Base-by-base conservation (phyloP, 371 early-diverging fungal genomes). In the Batkoa obscura region DNA sequence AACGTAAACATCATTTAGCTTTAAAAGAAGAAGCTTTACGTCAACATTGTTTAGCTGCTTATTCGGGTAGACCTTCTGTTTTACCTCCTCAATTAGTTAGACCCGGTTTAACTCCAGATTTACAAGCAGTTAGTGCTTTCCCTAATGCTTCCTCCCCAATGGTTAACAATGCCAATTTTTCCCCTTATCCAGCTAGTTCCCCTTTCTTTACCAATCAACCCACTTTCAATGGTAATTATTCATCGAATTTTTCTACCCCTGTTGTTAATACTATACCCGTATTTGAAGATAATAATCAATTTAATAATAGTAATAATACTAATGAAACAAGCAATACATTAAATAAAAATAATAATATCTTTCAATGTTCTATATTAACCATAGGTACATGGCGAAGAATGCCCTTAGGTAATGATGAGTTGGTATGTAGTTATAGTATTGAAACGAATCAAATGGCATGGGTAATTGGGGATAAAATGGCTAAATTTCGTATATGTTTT, bases 381-480 rank as follows among this genome's bases (percentile, higher is more conserved):
- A 75, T 86, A 31, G 84, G 84, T 35, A 72, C 75, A 4, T 86
- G 86, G 86, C 80, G 81, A 54, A 71, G 86, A 36, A 75, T 82
- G 71, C 73, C 72, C 35, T 72, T 76, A 15, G 61, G 71, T 0
- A 67, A 63, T 59, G 70, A 71, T 38, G 80, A 80, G 58, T 63
- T 85, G 52, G 60, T 73, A 45, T 79, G 79, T 59, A 42, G 43
- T 23, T 55, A 43, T 23, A 12, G 33, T 34, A 3, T 15, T 15
- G 36, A 35, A 2, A 38, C 39, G 3, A 38, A 9, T 23, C 30
- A 38, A 3, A 35, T 55, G 55, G 6, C 55, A 4, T 55, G 55
- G 55, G 5, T 55, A 8, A 43, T 55, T 30, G 55, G 55, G 1
- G 55, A 55, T 15, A 39, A 39, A 13, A 32, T 38, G 17, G 15